Evolutionary conservation across 805 yeast species (phyloP).

Genomic region (Candida odintsovae): DNA sequence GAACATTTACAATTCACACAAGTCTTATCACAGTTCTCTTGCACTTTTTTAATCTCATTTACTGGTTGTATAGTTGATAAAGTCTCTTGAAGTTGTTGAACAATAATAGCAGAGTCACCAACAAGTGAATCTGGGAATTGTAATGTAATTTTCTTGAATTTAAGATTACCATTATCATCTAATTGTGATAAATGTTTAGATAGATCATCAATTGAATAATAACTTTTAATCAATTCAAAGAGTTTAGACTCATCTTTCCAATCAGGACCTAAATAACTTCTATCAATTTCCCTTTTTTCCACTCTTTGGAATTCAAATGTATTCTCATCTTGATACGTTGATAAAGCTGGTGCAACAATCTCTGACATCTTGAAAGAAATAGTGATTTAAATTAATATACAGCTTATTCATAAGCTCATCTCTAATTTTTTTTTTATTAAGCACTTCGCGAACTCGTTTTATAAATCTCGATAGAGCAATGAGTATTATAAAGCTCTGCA

Average conservation of each 20-base stretch:
- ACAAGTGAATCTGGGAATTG: conserved; percentile 87
- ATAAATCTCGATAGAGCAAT: no score
- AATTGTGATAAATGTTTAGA: conserved; percentile 32
- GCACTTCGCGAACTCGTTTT: neutral
- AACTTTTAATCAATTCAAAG: conserved; percentile 33
- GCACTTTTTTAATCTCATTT: neutral
- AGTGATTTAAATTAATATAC: neutral
- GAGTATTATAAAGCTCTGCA: no score
- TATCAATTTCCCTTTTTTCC: conserved; percentile 20
- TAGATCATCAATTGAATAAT: conserved; percentile 51
- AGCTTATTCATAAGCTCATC: neutral
- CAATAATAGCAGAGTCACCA: conserved; percentile 70
- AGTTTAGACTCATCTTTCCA: conserved; percentile 24
- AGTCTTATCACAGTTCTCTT: conserved; percentile 14
- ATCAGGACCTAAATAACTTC: conserved; percentile 26
- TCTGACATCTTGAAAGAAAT: neutral
- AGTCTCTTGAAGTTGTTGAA: conserved; percentile 42
- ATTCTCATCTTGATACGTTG: conserved; percentile 65
- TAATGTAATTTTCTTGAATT: conserved; percentile 56
- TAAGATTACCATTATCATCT: conserved; percentile 21
- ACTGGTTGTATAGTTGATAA: neutral
- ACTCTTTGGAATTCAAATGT: conserved; percentile 44
- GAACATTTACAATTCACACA: conserved; percentile 23
- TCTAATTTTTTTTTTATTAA: no score
- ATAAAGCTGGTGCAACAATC: conserved; percentile 59